Evolutionary conservation across 805 yeast species (phyloP), one percentile per base, ranked within the genome.

Genomic region (Hanseniaspora hatyaiensis): DNA sequence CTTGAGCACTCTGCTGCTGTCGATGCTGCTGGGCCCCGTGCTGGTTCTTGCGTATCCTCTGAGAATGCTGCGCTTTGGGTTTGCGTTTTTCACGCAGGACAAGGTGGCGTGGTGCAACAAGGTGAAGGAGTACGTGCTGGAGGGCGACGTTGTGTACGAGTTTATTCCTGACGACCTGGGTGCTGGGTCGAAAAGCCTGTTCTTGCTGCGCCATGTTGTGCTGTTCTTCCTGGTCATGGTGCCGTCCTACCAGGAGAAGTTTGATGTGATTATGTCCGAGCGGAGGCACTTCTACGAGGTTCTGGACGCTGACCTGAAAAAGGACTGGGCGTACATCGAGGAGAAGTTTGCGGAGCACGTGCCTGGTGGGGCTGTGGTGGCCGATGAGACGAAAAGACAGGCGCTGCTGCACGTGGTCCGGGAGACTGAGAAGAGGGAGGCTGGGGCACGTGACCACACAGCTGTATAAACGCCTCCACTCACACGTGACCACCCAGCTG

Each of bases 71-170:
- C 8, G 1, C 11, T 31, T 31, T n/a, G n/a, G n/a, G 4, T 8
- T 31, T 3, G 16, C n/a, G 18, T 31, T 31, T 31, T 2, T n/a
- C 4, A 2, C 34, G 16, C n/a, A 15, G 34, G 16, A 22, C 18
- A 36, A 20, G 23, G 13, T 15, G 16, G 39, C 22, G 20, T 40
- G 44, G 44, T 15, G 19, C 3, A n/a, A 11, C 0, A 31, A 9
- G 1, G 11, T 23, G 5, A 38, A 16, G 18, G 29, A n/a, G 16
- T 23, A 23, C 23, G 6, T 26, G 4, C 3, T 40, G 13, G 44
- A 40, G 8, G 44, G 44, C 2, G 44, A 40, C 8, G 22, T 40
- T 16, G 28, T 40, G 13, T 40, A 40, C 30, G 31, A 29, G 3
- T 40, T 29, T n/a, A 3, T 40, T 3, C 28, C 36, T 13, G 28